Evolutionary conservation across 352 stramenopile genomes (phyloP), one percentile per base, ranked within the genome.

Genomic region (Phytophthora foliorum): DNA sequence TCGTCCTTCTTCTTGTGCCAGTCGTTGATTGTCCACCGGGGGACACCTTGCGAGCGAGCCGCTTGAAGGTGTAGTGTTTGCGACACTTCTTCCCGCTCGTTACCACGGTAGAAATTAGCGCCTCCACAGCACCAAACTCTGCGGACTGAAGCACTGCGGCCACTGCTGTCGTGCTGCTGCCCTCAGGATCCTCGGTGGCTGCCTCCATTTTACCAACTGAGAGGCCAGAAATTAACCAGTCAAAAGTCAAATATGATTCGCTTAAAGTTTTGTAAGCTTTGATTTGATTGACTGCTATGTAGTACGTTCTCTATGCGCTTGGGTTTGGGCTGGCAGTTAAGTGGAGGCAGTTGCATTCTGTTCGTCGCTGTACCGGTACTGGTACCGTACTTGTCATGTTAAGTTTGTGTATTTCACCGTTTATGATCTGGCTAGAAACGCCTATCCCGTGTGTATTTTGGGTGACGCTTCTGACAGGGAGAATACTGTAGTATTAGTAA

Each of bases 21-120:
- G 4, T 36, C 17, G n/a, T 4, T 60, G 5, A 50, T 22, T 4
- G 53, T 41, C 14, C 9, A 10, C n/a, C n/a, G n/a, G n/a, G n/a
- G n/a, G n/a, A n/a, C n/a, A n/a, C 25, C 24, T 51, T 41, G 22
- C 8, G 38, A 10, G 2, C 17, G 4, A 14, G 24, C 21, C 10
- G 53, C 53, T 24, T 60, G n/a, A 58, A 34, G n/a, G 7, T 25
- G 36, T 58, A 48, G 36, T 49, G 34, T 21, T 32, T 36, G 7
- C 51, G 32, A 6, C 36, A 13, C 21, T 58, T 58, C 22, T 57
- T 29, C 34, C 34, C 9, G 34, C 34, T 39, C 17, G 34, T 39
- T 39, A 10, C 34, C 10, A 10, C 34, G n/a, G n/a, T n/a, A n/a
- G n/a, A n/a, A 39, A 39, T 39, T 10, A 39, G 10, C 34, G 9